phyloP scores from a whole-genome alignment of 352 stramenopile genomes.

The Pythium insidiosum region DNA sequence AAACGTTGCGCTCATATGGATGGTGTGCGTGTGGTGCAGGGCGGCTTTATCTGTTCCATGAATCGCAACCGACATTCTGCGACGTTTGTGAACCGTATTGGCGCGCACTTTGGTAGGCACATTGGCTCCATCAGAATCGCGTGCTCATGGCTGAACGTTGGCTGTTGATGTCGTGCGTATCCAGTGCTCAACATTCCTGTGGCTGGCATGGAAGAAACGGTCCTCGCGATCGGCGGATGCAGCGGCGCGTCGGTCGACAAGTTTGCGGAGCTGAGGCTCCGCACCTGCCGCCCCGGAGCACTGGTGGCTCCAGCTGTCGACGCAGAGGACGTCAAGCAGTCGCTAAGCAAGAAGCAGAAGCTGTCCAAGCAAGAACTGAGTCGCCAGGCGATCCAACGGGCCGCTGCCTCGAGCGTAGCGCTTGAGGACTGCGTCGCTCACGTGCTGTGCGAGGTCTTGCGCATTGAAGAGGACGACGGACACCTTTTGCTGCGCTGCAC shows the following conservation, averaged over 20 bases:
- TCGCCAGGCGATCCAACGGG: constrained; percentile 21
- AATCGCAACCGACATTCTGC: constrained; percentile 64
- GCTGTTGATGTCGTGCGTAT: no score
- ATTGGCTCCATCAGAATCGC: neutral
- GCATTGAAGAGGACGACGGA: constrained; percentile 50
- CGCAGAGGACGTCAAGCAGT: constrained; percentile 8
- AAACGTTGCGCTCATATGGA: no score
- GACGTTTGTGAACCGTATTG: constrained; percentile 34
- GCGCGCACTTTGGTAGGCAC: constrained; percentile 51
- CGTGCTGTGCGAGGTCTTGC: constrained; percentile 59
- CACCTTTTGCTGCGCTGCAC: constrained; percentile 65
- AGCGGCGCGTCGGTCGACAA: constrained; percentile 52
- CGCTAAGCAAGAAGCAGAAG: constrained; percentile 33
- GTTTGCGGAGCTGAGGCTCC: constrained; percentile 38
- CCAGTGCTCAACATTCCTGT: constrained; percentile 73
- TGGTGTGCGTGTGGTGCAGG: constrained; percentile 18
- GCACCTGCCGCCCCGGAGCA: constrained; percentile 36
- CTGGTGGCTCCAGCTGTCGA: neutral
- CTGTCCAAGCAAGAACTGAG: constrained; percentile 53
- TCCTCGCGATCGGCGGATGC: constrained; percentile 65
- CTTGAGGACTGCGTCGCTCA: constrained; percentile 54
- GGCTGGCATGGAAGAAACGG: constrained; percentile 58
- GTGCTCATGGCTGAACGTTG: constrained; percentile 1
- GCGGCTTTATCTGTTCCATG: constrained; percentile 77
- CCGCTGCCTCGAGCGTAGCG: constrained; percentile 25